A percentile compares a stretch with the other conserved stretches of the same genome.
Evolutionary conservation across 495 filamentous ascomycete species (phyloP).

Genomic region (Penicillium argentinense): DNA sequence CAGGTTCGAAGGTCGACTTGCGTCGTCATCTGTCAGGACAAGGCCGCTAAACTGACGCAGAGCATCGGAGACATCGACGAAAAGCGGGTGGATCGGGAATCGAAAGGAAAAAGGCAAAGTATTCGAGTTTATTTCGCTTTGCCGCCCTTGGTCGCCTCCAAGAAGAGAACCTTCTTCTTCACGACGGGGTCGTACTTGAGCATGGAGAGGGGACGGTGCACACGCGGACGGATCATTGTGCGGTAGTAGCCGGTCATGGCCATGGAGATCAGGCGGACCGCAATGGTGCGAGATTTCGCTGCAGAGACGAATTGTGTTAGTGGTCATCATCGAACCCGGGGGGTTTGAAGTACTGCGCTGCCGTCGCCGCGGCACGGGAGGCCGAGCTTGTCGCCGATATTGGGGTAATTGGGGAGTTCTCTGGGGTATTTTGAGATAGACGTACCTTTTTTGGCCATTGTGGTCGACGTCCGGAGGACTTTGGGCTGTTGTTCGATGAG

Average conservation of each 20-base stretch:
- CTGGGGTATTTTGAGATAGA: neutral
- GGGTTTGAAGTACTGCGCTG: neutral
- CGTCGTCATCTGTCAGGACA: too few species aligned
- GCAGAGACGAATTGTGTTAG: constrained; percentile 10
- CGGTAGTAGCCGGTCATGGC: constrained; percentile 97
- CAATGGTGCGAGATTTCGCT: constrained; percentile 91
- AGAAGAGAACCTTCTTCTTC: constrained; percentile 91
- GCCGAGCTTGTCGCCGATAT: too few species aligned
- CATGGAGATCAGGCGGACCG: constrained; percentile 96
- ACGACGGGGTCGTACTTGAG: constrained; percentile 98
- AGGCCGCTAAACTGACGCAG: too few species aligned
- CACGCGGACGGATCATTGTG: constrained; percentile 79
- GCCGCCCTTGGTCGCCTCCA: constrained; percentile 77
- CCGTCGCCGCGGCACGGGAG: neutral
- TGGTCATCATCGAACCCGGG: constrained; percentile 1
- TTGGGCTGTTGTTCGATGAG: constrained; percentile 11
- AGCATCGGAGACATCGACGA: too few species aligned
- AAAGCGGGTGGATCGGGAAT: neutral
- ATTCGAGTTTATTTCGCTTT: constrained; percentile 33
- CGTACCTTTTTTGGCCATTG: constrained; percentile 37
- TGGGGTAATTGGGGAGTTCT: neutral
- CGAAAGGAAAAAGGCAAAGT: neutral
- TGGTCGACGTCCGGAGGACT: constrained; percentile 19
- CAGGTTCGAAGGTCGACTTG: too few species aligned
- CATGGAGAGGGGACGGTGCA: constrained; percentile 85